Evolutionary conservation across 2,329 filamentous ascomycete species (phyloP), one percentile per base, ranked within the genome.

Genomic region (Diplodia seriata): DNA sequence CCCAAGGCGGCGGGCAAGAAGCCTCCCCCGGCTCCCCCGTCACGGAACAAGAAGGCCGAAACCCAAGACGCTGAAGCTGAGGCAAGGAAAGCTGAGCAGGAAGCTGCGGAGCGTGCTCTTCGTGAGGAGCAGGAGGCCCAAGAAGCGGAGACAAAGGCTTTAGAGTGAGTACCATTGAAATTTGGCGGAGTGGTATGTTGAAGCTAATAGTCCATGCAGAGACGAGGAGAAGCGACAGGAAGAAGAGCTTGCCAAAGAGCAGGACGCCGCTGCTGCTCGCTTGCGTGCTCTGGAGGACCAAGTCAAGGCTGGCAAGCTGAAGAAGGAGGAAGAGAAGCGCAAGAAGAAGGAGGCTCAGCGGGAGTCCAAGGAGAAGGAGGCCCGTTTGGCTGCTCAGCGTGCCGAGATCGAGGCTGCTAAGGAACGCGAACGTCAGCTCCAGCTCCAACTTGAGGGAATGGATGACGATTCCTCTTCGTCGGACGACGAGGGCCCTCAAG

Each of bases 301-400:
- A 79, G 93, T 98, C 64, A 90, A 90, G 70, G 92, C 94, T 76
- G 93, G 94, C 74, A 99, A 98, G 82, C 82, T 98, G 64, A 94
- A 93, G 84, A 98, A 97, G 80, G 91, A 96, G 72, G 95, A 99
- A 78, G 95, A 97, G 81, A 97, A 97, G 84, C 92, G 90, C 70
- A 90, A 87, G 73, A 95, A 93, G 83, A 94, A 97, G 82, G 94
- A 93, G 26, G 93, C 93, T 11, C 85, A 91, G 75, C 91, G 91
- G 61, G 92, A 95, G 72, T 88, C 93, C 8, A 94, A 93, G 79
- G 92, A 97, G 74, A 94, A 96, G 77, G 94, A 98, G 78, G 85
- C 89, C 65, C 90, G 91, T 77, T 84, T 97, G 71, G 92, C 92
- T 29, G 90, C 91, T 43, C 92, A 95, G 74, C 89, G 92, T 72